Conservation (phyloP, 2,329 filamentous ascomycete genomes). For the Xylaria sp. region DNA sequence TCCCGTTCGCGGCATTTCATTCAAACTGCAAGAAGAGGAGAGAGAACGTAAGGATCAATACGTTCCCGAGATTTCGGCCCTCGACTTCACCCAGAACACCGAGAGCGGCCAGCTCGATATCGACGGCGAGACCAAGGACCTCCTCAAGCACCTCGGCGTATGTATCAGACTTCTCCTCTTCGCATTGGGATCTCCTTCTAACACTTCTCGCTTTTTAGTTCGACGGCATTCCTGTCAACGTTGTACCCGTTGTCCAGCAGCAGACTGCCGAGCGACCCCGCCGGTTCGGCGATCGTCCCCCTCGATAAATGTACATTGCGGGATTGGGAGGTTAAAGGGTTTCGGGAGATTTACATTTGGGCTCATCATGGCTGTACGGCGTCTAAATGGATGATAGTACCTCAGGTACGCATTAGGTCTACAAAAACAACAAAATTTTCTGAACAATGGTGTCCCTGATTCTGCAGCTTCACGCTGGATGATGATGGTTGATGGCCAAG, state of each 20-base stretch:
- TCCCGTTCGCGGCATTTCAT: slow-evolving; percentile 99
- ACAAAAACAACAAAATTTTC: slow-evolving; percentile 63
- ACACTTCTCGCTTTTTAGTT: slow-evolving; percentile 69
- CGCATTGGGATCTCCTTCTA: slow-evolving; percentile 13
- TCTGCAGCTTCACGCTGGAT: slow-evolving; percentile 66
- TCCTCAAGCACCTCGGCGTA: slow-evolving; percentile 99
- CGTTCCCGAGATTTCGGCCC: slow-evolving; percentile 97
- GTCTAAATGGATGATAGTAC: slow-evolving; percentile 68
- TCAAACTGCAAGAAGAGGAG: slow-evolving; percentile 99
- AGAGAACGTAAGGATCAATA: slow-evolving; percentile 99
- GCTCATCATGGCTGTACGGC: slow-evolving; percentile 60
- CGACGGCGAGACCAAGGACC: slow-evolving; percentile 97
- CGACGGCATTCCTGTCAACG: slow-evolving; percentile 97
- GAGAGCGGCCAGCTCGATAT: slow-evolving; percentile 94
- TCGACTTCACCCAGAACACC: slow-evolving; percentile 95
- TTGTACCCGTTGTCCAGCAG: slow-evolving; percentile 88
- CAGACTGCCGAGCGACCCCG: slow-evolving; percentile 86
- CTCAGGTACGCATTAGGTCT: slow-evolving; percentile 64
- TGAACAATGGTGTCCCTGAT: slow-evolving; percentile 90
- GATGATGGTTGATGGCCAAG: slow-evolving; percentile 96
- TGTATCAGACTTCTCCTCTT: slow-evolving; percentile 57
- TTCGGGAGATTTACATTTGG: slow-evolving; percentile 59
- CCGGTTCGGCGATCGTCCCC: slow-evolving; percentile 76
- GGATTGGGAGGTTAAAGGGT: slow-evolving; percentile 49
- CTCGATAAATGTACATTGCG: slow-evolving; percentile 46